A percentile compares a stretch with the other conserved stretches of the same genome.
Evolutionary conservation across 2,329 filamentous ascomycete genomes (phyloP).

Genomic region (Aschersonia sp.): DNA sequence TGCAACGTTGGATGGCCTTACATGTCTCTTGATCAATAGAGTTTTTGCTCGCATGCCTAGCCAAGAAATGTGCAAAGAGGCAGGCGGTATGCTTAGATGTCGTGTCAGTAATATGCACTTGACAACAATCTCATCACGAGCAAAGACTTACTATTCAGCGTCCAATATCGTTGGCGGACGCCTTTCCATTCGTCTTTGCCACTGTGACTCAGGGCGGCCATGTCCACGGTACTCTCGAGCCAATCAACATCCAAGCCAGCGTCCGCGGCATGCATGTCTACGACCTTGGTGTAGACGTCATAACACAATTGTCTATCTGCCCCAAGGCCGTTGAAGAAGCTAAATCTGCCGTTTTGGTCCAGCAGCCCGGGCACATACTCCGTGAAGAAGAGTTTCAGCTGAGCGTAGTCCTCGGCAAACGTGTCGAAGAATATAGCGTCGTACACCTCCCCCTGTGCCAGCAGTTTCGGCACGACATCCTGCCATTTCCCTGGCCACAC

Average conservation of each 20-base stretch:
- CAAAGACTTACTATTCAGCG: conserved; percentile 44
- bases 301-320: conserved; percentile 89
- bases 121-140: background rate
- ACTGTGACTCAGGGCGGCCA: conserved; percentile 45
- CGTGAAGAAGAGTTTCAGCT: conserved; percentile 74
- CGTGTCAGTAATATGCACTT: background rate
- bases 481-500: conserved; percentile 65
- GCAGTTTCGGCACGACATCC: conserved; percentile 55
- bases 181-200: conserved; percentile 75
- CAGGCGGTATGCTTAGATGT: conserved; percentile 46
- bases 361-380: conserved; percentile 75
- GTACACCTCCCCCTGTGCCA: conserved; percentile 56
- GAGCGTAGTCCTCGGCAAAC: conserved; percentile 84
- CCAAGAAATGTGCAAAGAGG: conserved; percentile 63
- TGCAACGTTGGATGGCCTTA: too few species aligned
- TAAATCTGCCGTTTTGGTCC: conserved; percentile 58
- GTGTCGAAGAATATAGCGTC: conserved; percentile 96
- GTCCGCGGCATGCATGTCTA: conserved; percentile 81
- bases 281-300: conserved; percentile 87
- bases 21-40: too few species aligned
- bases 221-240: conserved; percentile 63
- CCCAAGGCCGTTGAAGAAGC: conserved; percentile 84
- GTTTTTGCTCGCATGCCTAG: conserved; percentile 17
- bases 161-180: conserved; percentile 82
- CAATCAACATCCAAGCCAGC: conserved; percentile 84